Evolutionary conservation across 1,284 basidiomycete species (phyloP), one percentile per base, ranked within the genome.

Genomic region (Phlebopus sp.): DNA sequence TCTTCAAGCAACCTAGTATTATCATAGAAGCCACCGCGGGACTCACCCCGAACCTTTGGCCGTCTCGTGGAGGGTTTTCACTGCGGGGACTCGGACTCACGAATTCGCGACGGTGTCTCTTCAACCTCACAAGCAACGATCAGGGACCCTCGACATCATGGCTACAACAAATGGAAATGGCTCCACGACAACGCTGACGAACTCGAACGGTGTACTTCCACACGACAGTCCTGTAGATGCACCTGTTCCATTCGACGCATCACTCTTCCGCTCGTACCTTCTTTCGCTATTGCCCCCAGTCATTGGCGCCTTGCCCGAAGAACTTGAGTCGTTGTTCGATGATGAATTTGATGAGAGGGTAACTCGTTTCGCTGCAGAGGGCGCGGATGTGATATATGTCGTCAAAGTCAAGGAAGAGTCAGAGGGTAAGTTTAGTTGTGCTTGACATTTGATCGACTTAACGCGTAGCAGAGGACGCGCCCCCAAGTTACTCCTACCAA

Each of bases 341-440:
- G 75, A 79, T 37, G 84, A 84, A 49, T 92, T 89, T 56, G 77
- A 84, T 44, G 87, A 88, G 57, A 81, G 79, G 56, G 81, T 89
- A 18, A 67, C 76, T 42, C 77, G 83, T 46, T 93, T 92, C 68
- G 84, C 86, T 17, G 71, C 73, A 7, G 90, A 92, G 55, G 81
- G 79, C 29, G 83, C 81, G 4, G 81, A 75, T 14, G 84, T 83
- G 38, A 70, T 92, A 44, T 92, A 92, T 67, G 79, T 92, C 37
- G 82, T 88, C 30, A 91, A 92, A 70, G 72, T 76, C 55, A 84
- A 74, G 64, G 82, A 86, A 42, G 86, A 88, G 46, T 69, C 70
- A 14, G 86, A 88, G 67, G 83, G 85, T 86, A 58, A 57, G 76
- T 58, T 44, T 19, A 48, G 17, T 21, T 25, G 47, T 46, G 35